Evolutionary conservation across 768 basidiomycete species (phyloP).

Genomic region (Chiua virens): DNA sequence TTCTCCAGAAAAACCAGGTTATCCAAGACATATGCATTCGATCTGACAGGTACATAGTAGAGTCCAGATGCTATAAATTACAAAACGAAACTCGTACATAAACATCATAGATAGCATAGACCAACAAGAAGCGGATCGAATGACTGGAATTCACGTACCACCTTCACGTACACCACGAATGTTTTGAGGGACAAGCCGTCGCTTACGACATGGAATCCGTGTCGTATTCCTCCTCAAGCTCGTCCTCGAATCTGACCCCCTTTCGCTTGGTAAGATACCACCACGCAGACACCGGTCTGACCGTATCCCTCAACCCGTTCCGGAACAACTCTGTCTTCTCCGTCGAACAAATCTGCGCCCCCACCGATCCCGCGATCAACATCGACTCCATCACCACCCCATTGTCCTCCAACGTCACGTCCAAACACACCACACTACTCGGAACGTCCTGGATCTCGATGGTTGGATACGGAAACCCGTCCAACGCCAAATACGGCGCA

Average conservation of each 20-base stretch:
- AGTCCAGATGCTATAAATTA: too few relatives aligned
- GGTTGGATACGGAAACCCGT: conserved; percentile 30
- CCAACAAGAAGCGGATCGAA: too few relatives aligned
- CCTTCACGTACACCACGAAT: too few relatives aligned
- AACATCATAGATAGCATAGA: too few relatives aligned
- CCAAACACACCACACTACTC: conserved; percentile 27
- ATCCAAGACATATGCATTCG: too few relatives aligned
- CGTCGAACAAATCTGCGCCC: conserved; percentile 29
- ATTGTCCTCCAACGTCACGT: conserved; percentile 30
- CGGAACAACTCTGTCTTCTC: conserved; percentile 30
- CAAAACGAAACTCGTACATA: too few relatives aligned
- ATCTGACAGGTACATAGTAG: too few relatives aligned
- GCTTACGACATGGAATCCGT: background rate
- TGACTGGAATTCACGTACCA: too few relatives aligned
- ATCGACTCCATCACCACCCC: conserved; percentile 24
- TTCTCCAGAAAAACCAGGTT: too few relatives aligned
- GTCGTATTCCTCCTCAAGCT: background rate
- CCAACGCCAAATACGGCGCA: conserved; percentile 21
- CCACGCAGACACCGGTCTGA: conserved; percentile 32
- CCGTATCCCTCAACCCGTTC: conserved; percentile 33
- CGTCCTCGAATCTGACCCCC: too few relatives aligned
- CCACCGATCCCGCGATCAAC: conserved; percentile 32
- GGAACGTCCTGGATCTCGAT: conserved; percentile 31
- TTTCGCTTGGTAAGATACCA: too few relatives aligned
- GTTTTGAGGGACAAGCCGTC: too few relatives aligned